phyloP scores from a whole-genome alignment of 805 yeast genomes.

The Zygotorulaspora chibaensis region DNA sequence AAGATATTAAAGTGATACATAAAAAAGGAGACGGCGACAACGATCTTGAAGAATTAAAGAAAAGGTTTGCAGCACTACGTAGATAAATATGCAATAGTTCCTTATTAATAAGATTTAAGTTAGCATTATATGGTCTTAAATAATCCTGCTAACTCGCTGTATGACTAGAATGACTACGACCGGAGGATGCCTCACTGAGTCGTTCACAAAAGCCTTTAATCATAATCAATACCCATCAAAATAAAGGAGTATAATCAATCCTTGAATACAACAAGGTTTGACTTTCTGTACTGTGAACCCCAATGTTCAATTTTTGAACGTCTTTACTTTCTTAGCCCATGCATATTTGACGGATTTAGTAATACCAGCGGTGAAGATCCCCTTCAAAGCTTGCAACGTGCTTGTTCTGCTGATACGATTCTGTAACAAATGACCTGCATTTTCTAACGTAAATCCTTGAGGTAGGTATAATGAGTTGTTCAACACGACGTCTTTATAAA shows the following conservation, averaged over 20 bases:
- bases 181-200: too few species aligned
- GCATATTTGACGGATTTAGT: conserved; percentile 69
- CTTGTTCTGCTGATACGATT: conserved; percentile 68
- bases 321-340: conserved; percentile 55
- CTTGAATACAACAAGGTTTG: too few species aligned
- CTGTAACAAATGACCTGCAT: conserved; percentile 38
- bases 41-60: conserved; percentile 62
- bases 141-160: too few species aligned
- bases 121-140: too few species aligned
- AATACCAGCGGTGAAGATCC: conserved; percentile 82
- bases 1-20: conserved; percentile 33
- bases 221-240: background rate
- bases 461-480: conserved; percentile 36
- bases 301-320: conserved; percentile 15
- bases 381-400: conserved; percentile 71
- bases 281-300: background rate
- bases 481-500: conserved; percentile 36
- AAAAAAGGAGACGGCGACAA: conserved; percentile 30
- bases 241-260: background rate
- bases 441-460: conserved; percentile 38
- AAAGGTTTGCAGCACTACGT: conserved; percentile 75
- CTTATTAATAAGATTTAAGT: background rate
- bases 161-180: too few species aligned
- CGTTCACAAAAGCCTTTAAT: too few species aligned
- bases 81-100: conserved; percentile 23